Percentiles rank a stretch among this genome's conserved stretches.
Evolutionary conservation across 1,284 basidiomycete species (phyloP).

Genomic region (Leccinum fallax): DNA sequence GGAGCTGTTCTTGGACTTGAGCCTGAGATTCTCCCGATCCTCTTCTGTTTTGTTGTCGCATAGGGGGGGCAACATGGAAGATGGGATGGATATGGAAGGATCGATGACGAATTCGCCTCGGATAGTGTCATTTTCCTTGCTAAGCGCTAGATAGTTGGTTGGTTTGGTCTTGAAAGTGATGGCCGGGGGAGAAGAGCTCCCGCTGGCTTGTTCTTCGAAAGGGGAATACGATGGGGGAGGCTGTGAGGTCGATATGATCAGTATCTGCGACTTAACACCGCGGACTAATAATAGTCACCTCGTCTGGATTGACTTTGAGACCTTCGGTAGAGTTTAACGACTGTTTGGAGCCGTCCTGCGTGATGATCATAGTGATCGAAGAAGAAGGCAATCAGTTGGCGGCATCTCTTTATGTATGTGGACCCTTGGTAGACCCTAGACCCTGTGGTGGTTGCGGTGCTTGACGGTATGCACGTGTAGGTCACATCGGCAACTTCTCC

Average conservation of each 20-base stretch:
- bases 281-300: constrained; percentile 2
- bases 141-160: constrained; percentile 40
- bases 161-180: constrained; percentile 33
- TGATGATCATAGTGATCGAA: constrained; percentile 9
- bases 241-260: constrained; percentile 7
- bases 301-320: constrained; percentile 1
- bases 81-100: constrained; percentile 40
- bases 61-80: constrained; percentile 35
- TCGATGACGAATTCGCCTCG: constrained; percentile 42
- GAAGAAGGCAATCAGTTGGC: neutral
- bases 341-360: neutral
- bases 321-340: neutral
- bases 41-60: constrained; percentile 33
- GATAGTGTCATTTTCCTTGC: constrained; percentile 28
- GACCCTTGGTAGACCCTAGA: neutral
- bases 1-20: constrained; percentile 33
- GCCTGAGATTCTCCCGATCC: constrained; percentile 37
- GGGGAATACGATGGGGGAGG: constrained; percentile 31
- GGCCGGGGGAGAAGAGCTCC: neutral
- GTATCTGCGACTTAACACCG: neutral
- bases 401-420: neutral
- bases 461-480: too few species aligned
- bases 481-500: neutral
- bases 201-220: neutral
- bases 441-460: too few species aligned